phyloP scores from a whole-genome alignment of 2,329 filamentous ascomycete species.

The Diaporthe capsici region DNA sequence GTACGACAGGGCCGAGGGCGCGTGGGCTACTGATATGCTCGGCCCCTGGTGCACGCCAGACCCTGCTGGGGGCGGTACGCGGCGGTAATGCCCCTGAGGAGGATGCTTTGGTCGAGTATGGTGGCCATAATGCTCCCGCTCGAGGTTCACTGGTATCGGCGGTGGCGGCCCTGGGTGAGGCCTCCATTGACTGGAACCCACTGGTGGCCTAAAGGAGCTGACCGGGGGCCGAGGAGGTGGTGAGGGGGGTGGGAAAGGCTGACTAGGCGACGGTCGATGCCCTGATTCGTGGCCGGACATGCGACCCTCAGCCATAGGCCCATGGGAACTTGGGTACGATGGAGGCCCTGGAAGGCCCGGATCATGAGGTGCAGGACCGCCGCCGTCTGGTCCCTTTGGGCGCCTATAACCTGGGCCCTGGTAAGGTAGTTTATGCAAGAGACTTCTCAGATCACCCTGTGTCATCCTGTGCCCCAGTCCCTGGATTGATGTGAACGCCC shows the following conservation, averaged over 20 bases:
- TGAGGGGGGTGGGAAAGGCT: neutral
- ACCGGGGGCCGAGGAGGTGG: slow-evolving; percentile 6
- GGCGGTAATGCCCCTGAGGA: neutral
- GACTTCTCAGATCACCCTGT: neutral
- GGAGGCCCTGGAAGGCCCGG: neutral
- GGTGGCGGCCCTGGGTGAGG: neutral
- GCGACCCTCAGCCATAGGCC: neutral
- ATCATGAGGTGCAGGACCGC: slow-evolving; percentile 14
- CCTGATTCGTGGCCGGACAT: neutral
- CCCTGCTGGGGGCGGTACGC: neutral
- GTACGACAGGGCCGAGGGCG: too few species aligned
- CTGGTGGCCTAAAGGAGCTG: neutral
- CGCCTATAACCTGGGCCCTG: neutral
- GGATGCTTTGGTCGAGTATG: neutral
- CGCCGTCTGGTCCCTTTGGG: neutral
- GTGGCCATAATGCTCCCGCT: neutral
- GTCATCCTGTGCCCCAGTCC: neutral
- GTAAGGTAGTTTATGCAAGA: neutral
- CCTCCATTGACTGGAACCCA: neutral
- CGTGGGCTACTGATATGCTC: neutral
- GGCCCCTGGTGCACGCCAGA: neutral
- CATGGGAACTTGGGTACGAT: neutral
- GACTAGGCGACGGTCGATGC: neutral
- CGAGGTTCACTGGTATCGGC: neutral
- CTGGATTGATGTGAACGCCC: slow-evolving; percentile 9